phyloP scores from a whole-genome alignment of 73 alveolate species.

The Paramecium sonneborni region DNA sequence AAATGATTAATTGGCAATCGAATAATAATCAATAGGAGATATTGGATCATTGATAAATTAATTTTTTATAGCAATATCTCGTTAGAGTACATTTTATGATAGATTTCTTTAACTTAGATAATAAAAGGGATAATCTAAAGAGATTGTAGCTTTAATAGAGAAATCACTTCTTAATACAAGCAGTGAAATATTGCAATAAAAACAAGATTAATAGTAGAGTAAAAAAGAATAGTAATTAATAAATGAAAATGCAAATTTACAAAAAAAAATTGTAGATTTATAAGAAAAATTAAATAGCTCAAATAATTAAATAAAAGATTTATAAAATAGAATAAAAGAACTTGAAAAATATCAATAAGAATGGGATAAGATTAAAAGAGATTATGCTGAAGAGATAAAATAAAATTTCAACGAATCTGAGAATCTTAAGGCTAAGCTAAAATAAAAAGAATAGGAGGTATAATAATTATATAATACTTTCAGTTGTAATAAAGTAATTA shows the following conservation, averaged over 20 bases:
- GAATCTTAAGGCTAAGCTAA: neutral
- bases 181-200: neutral
- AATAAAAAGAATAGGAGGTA: constrained; percentile 22
- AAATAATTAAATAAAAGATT: neutral
- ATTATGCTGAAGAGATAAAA: constrained; percentile 26
- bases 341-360: constrained; percentile 3
- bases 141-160: neutral
- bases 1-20: neutral
- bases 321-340: neutral
- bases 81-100: constrained; percentile 11
- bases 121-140: neutral
- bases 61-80: neutral
- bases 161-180: constrained; percentile 12
- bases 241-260: neutral
- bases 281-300: neutral
- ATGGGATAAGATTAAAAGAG: constrained; percentile 56
- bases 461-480: neutral
- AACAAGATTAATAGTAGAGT: neutral
- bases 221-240: neutral
- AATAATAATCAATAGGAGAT: neutral
- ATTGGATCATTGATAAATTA: neutral
- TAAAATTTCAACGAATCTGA: constrained; percentile 15
- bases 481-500: neutral
- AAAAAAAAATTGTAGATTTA: constrained; percentile 12
- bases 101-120: neutral